These are phyloP conservation scores for Gynostemma pentaphyllum DNA, from an alignment of 306 rosid species.

Conservation along the genomic window DNA sequence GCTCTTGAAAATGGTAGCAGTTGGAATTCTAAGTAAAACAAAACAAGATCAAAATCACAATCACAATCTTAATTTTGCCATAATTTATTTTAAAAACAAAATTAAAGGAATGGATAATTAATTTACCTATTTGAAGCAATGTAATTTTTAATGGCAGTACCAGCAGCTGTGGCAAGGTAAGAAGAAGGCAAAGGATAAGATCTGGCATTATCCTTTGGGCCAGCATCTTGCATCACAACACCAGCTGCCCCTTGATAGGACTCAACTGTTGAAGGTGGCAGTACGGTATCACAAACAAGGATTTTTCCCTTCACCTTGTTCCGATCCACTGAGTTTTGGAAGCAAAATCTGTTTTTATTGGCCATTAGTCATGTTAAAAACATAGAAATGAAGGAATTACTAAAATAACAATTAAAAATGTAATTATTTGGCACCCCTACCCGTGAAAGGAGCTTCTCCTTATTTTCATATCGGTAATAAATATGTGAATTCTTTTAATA, in stretches of 20 bases:
- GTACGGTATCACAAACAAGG: slow-evolving; percentile 16
- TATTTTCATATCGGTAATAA: too few species aligned
- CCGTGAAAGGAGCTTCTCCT: too few species aligned
- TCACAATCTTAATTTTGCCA: too few species aligned
- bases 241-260: slow-evolving; percentile 16
- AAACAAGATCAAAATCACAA: neutral
- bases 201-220: fast-evolving
- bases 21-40: neutral
- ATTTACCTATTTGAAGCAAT: slow-evolving; percentile 13
- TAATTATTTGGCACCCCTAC: too few species aligned
- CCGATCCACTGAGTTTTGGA: neutral
- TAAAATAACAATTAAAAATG: too few species aligned
- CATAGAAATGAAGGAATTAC: too few species aligned
- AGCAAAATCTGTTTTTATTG: slow-evolving; percentile 6
- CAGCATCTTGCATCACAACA: neutral
- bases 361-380: too few species aligned
- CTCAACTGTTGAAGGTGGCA: fast-evolving
- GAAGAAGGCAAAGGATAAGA: slow-evolving; percentile 17
- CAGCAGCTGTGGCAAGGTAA: neutral
- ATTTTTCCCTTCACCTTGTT: slow-evolving; percentile 30
- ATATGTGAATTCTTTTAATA: too few species aligned
- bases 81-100: too few species aligned
- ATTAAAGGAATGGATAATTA: neutral
- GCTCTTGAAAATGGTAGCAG: slow-evolving; percentile 7
- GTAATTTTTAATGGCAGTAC: slow-evolving; percentile 6